Base-by-base conservation (phyloP, 805 yeast genomes). In the Limtongia smithiae region DNA sequence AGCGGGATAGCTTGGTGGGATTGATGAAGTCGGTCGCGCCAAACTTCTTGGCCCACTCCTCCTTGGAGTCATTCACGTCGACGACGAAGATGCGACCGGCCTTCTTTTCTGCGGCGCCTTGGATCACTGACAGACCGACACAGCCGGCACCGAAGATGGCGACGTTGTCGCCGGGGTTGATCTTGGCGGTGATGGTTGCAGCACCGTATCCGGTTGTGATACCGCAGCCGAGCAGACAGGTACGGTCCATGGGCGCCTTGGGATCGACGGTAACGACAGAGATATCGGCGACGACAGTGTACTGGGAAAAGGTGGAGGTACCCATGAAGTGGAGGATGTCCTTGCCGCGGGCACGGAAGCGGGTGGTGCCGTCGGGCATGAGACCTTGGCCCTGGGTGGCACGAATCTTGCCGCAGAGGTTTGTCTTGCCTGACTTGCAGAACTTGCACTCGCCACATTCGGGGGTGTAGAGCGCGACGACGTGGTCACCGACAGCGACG, bases 141-240 rank as follows among this genome's bases (percentile, higher is more conserved):
- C 96, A 85, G 51, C 99, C 99, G 50, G 95, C 94, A 67, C 99
- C 99, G 65, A 94, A 93, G 36, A 93, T 86, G 39, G 96, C 98
- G 55, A 93, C 89, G 53, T 84, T 86, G 66, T 91, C 97, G 61
- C 96, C 97, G 66, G 80, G 76, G 65, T 84, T 82, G 51, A 94
- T 91, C 62, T 86, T 77, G 52, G 97, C 97, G 44, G 96, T 87
- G 73, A 86, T 86, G 61, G 85, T 79, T 46, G 97, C 98, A 44
- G 97, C 96, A 70, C 99, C 98, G 67, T 86, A 86, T 58, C 98
- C 98, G 45, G 98, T 93, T 46, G 98, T 93, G 64, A 93, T 86
- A 75, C 98, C 98, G 70, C 98, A 93, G 44, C 98, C 99, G 62
- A 94, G 79, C 68, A 94, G 72, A 74, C 97, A 89, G 34, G 90